Evolutionary conservation across 441 rosid species (phyloP).

Genomic region (Isatis lusitanica): DNA sequence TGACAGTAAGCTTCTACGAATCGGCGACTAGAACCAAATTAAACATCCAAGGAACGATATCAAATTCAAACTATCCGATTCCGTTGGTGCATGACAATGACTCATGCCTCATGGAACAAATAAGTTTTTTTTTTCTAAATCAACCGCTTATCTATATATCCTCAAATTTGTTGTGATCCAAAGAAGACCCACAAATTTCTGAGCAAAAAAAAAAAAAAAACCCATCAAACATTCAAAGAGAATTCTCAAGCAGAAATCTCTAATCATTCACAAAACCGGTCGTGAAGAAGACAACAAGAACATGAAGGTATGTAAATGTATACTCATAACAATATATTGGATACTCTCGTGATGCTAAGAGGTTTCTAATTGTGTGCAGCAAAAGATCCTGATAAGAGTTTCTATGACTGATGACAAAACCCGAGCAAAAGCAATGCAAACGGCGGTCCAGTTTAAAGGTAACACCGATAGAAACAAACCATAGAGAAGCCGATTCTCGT

Average conservation of each 20-base stretch:
- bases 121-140: background rate
- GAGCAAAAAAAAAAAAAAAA: background rate
- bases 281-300: conserved; percentile 14
- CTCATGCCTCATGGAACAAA: background rate
- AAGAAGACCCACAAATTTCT: background rate
- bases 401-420: conserved; percentile 36
- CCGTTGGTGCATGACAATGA: conserved; percentile 25
- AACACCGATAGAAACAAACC: background rate
- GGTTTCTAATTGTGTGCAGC: conserved; percentile 25
- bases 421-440: conserved; percentile 33
- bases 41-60: conserved; percentile 14
- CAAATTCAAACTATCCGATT: conserved; percentile 14
- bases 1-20: background rate
- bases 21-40: background rate
- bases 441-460: conserved; percentile 23
- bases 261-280: background rate
- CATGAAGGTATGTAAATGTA: conserved; percentile 35
- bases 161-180: background rate
- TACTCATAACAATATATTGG: background rate
- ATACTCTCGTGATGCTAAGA: background rate
- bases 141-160: background rate
- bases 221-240: background rate
- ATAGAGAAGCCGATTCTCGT: background rate
- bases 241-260: conserved; percentile 5
- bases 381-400: conserved; percentile 36